Conservation (phyloP, 257 asterid genomes). For the Nicotiana attenuata region DNA sequence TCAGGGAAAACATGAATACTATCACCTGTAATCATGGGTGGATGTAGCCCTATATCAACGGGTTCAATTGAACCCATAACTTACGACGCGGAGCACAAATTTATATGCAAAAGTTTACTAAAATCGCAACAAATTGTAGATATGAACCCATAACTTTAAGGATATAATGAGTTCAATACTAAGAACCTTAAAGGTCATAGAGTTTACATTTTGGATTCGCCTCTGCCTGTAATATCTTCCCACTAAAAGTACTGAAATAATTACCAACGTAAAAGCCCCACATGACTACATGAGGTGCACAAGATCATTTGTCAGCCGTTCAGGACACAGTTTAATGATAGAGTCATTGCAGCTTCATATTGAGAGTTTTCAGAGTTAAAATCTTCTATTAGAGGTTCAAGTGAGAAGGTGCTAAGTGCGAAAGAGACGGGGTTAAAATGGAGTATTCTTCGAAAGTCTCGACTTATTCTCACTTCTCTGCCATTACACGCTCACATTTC, state of each 20-base stretch:
- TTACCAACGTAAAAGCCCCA: not conserved
- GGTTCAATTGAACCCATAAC: too few relatives aligned
- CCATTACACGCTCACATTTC: not conserved
- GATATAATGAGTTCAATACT: too few relatives aligned
- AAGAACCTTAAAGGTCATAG: too few relatives aligned
- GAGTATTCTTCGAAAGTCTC: not conserved
- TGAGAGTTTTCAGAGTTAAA: not conserved
- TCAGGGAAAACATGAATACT: not conserved
- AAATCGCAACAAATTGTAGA: too few relatives aligned
- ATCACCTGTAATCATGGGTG: not conserved
- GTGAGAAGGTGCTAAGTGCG: not conserved
- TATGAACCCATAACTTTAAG: too few relatives aligned
- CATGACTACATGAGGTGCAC: not conserved
- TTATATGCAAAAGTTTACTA: too few relatives aligned
- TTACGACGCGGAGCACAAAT: too few relatives aligned
- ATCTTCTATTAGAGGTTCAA: not conserved
- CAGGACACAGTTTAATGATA: not conserved
- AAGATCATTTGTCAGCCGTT: not conserved
- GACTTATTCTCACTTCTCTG: not conserved
- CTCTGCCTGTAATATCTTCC: not conserved
- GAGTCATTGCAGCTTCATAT: not conserved
- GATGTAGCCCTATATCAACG: too few relatives aligned
- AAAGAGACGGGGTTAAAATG: not conserved
- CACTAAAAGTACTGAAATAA: not conserved
- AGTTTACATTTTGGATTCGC: too few relatives aligned